These are phyloP conservation scores for Taphrina wiesneri DNA, from an alignment of 1,139 yeast genomes.

Conservation along the genomic window DNA sequence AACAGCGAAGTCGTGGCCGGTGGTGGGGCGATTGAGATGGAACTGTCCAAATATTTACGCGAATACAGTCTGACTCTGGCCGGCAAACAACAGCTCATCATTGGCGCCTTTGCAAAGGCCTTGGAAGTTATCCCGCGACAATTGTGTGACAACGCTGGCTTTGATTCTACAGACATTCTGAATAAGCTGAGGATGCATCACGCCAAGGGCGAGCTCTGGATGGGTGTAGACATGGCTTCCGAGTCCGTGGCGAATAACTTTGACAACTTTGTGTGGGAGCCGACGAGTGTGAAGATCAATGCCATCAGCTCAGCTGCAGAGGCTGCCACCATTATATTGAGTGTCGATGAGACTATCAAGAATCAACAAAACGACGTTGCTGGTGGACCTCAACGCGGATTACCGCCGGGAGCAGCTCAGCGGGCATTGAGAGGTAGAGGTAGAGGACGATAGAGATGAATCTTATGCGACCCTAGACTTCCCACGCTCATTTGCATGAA, in stretches of 20 bases:
- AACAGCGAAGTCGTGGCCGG: slow-evolving; percentile 91
- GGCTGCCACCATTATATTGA: slow-evolving; percentile 86
- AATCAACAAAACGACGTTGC: slow-evolving; percentile 62
- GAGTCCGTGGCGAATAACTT: slow-evolving; percentile 83
- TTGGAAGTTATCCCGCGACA: slow-evolving; percentile 96
- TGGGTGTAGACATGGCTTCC: slow-evolving; percentile 85
- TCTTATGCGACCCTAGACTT: background rate
- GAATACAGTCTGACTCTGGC: slow-evolving; percentile 85
- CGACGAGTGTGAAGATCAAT: slow-evolving; percentile 87
- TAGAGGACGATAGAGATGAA: slow-evolving; percentile 34
- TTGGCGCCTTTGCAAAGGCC: slow-evolving; percentile 90
- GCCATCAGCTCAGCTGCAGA: slow-evolving; percentile 98
- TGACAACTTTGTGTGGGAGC: slow-evolving; percentile 94
- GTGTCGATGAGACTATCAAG: slow-evolving; percentile 93
- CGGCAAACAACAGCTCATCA: slow-evolving; percentile 91
- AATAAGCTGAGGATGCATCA: slow-evolving; percentile 90
- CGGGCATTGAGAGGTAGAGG: slow-evolving; percentile 52
- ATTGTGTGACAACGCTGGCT: slow-evolving; percentile 95
- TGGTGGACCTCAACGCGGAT: slow-evolving; percentile 50
- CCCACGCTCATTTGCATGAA: background rate
- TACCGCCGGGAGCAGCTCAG: slow-evolving; percentile 58
- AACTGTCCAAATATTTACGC: slow-evolving; percentile 80
- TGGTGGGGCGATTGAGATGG: slow-evolving; percentile 99
- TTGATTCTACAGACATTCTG: slow-evolving; percentile 89
- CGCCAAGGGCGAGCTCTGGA: slow-evolving; percentile 88